Conservation (phyloP, 345 rosid species). For the Rhodamnia argentea region DNA sequence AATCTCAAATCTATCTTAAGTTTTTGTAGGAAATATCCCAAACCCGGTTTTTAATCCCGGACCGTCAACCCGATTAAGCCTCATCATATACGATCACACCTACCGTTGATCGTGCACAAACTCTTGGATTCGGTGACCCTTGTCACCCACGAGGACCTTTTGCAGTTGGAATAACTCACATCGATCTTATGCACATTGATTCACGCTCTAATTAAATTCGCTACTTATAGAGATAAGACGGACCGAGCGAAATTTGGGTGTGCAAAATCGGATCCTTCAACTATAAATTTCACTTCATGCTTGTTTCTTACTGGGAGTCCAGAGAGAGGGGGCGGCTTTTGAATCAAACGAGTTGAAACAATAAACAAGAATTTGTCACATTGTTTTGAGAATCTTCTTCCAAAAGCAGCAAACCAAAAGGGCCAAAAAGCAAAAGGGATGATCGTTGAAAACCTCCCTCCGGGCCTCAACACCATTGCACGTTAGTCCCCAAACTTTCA, state of each 20-base stretch:
- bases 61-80: not conserved
- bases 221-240: not conserved
- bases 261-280: not conserved
- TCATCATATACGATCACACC: fast-evolving
- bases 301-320: not conserved
- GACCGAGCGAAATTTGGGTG: not conserved
- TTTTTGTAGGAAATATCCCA: not conserved
- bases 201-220: not conserved
- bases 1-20: not conserved
- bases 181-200: not conserved
- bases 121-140: not conserved
- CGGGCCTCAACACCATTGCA: not conserved
- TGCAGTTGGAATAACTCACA: fast-evolving
- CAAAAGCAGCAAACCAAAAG: not conserved
- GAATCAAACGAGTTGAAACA: not conserved
- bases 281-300: not conserved
- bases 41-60: not conserved
- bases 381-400: not conserved
- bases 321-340: not conserved
- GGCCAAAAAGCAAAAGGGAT: not conserved
- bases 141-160: not conserved
- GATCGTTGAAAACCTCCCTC: not conserved
- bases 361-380: not conserved
- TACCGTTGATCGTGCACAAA: not conserved
- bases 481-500: not conserved